Base-by-base conservation (phyloP, 2,329 filamentous ascomycete species). In the Beauveria scarabaeidicola region DNA sequence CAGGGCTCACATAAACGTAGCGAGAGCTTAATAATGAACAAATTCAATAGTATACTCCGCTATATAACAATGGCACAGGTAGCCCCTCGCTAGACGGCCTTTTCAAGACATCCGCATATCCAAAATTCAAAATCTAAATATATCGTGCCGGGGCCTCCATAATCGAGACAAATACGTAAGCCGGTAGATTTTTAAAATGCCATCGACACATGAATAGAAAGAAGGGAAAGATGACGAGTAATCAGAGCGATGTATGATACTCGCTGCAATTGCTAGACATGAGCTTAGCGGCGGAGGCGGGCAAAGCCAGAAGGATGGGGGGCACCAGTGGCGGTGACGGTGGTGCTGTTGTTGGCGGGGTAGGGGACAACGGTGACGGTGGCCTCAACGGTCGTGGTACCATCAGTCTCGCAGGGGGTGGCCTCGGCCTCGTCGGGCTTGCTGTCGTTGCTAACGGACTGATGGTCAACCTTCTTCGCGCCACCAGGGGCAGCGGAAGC, bases 351-450 rank as follows among this genome's bases (percentile, higher is more conserved):
- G 63, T 68, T 68, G 55, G 67, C 69, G 53, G 77, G 77, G 71
- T 72, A 77, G 64, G 77, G 77, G 61, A 75, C 67, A 61, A 74
- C 70, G 57, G 73, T 74, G 61, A 73, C 69, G 40, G 69, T 71
- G 41, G 67, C 64, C 64, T 68, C 64, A 41, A 66, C 61, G 61
- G 69, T 69, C 55, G 69, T 66, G 64, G 67, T 67, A 61, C 63
- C 63, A 43, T 69, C 68, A 43, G 66, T 53, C 8, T 61, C 59
- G 29, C 53, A 55, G 46, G 54, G 50, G 23, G 52, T 57, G 55
- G 63, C 62, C 48, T 58, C 61, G 52, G 69, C 68, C 58, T 65
- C 58, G n/a, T 63, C 62, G 50, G 69, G 50, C 29, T 60, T 58
- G 62, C 46, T 56, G n/a, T 43, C 52, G 59, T 64, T 54, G n/a